A percentile compares a stretch with the other conserved stretches of the same genome.
These are phyloP conservation scores for Barbarea vulgaris DNA, from an alignment of 345 rosid species.

Conservation along the genomic window DNA sequence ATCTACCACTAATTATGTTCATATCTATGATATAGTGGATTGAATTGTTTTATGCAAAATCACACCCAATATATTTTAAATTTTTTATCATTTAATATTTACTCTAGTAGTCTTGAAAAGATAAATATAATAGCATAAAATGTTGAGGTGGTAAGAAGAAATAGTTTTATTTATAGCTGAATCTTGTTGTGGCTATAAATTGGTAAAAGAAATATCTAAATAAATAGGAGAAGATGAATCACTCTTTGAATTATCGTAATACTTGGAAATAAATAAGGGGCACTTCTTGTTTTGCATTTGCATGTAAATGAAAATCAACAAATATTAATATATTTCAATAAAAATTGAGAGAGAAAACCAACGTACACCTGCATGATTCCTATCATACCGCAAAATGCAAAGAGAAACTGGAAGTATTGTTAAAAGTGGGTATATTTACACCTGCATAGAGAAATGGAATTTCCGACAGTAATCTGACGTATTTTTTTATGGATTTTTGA, in stretches of 20 bases:
- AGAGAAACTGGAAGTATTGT: neutral
- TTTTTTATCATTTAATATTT: no score
- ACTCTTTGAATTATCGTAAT: neutral
- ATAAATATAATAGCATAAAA: neutral
- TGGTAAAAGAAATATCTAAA: neutral
- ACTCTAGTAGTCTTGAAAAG: neutral
- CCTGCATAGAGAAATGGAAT: no score
- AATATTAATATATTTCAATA: neutral
- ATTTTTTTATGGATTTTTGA: no score
- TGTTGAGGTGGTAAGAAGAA: neutral
- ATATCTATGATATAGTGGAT: no score
- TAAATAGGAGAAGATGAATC: neutral
- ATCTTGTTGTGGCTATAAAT: neutral
- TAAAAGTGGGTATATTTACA: no score
- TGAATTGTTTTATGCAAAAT: no score
- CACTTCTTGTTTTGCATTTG: slow-evolving; percentile 6
- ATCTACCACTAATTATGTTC: no score
- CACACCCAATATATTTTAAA: no score
- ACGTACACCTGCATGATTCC: slow-evolving; percentile 3
- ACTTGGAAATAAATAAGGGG: slow-evolving; percentile 9
- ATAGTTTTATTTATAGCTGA: neutral
- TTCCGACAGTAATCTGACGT: no score
- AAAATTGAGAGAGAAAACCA: neutral
- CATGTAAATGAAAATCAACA: neutral
- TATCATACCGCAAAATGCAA: neutral